phyloP scores from a whole-genome alignment of 1,284 basidiomycete genomes.

The Dichomitus squalens region DNA sequence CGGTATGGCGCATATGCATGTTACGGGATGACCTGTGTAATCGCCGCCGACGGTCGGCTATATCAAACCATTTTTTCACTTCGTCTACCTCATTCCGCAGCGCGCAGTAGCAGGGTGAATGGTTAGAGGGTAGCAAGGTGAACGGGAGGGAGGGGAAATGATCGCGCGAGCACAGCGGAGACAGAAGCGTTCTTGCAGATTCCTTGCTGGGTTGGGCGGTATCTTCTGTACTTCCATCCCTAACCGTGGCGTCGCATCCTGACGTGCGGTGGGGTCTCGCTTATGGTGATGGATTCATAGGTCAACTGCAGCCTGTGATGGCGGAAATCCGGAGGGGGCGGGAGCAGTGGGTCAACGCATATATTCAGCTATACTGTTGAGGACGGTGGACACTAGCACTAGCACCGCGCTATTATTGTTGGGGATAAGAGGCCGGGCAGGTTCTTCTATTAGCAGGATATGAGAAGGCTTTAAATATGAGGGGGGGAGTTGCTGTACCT shows the following conservation, averaged over 20 bases:
- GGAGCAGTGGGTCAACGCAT: neutral
- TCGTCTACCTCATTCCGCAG: neutral
- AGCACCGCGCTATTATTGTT: no score
- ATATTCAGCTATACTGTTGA: no score
- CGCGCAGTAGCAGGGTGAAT: neutral
- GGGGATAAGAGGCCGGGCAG: neutral
- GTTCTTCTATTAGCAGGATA: no score
- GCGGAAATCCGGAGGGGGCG: neutral
- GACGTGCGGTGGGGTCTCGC: slow-evolving; percentile 19
- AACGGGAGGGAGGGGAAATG: neutral
- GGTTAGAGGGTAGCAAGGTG: neutral
- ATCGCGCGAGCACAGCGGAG: neutral
- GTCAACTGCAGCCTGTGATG: neutral
- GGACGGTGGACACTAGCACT: no score
- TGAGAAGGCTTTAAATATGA: slow-evolving; percentile 10
- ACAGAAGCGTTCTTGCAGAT: neutral
- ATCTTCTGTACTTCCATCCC: neutral
- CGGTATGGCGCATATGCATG: neutral
- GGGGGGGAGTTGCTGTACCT: slow-evolving; percentile 16
- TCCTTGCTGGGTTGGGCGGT: neutral
- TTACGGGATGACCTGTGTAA: neutral
- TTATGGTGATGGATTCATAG: slow-evolving; percentile 10
- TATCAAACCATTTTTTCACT: neutral
- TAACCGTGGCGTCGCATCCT: slow-evolving; percentile 12
- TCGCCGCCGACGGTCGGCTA: neutral